A percentile compares a stretch with the other conserved stretches of the same genome.
Conservation (phyloP, 78 protist genomes). For the Dictyostelium purpureum region DNA sequence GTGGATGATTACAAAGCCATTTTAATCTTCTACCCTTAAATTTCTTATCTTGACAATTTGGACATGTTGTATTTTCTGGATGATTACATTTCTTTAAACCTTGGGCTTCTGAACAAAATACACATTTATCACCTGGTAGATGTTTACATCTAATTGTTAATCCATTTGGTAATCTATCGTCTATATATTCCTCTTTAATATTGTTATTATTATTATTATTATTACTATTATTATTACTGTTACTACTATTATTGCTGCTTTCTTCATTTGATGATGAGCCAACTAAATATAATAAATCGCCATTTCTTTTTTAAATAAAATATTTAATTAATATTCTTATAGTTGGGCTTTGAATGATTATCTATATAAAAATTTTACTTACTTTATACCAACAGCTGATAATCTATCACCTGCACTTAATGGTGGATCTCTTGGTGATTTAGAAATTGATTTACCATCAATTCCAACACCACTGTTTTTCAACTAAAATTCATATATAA, state of each 20-base stretch:
- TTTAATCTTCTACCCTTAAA: constrained; percentile 61
- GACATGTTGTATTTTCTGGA: constrained; percentile 66
- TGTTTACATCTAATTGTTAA: constrained; percentile 61
- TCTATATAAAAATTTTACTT: not conserved
- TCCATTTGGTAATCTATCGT: constrained; percentile 3
- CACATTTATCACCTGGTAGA: constrained; percentile 53
- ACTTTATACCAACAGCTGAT: constrained; percentile 31
- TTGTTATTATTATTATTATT: not conserved
- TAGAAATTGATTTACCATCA: constrained; percentile 28
- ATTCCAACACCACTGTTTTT: constrained; percentile 1
- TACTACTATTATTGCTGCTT: not conserved
- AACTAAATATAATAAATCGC: constrained; percentile 45
- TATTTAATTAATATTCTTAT: not conserved
- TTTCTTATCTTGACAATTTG: constrained; percentile 66
- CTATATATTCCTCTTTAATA: not conserved
- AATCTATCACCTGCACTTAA: not conserved
- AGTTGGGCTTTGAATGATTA: too few species aligned
- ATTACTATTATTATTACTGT: not conserved
- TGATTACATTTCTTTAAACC: constrained; percentile 57
- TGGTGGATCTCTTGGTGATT: constrained; percentile 43
- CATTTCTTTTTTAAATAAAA: constrained; percentile 7
- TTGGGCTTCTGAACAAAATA: constrained; percentile 65
- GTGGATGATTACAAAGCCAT: constrained; percentile 71
- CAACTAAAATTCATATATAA: not conserved
- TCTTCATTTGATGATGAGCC: too few species aligned